Percentiles rank a stretch among this genome's conserved stretches.
Evolutionary conservation across 768 basidiomycete genomes (phyloP).

Genomic region (Chalciporus sphaerocephalus): DNA sequence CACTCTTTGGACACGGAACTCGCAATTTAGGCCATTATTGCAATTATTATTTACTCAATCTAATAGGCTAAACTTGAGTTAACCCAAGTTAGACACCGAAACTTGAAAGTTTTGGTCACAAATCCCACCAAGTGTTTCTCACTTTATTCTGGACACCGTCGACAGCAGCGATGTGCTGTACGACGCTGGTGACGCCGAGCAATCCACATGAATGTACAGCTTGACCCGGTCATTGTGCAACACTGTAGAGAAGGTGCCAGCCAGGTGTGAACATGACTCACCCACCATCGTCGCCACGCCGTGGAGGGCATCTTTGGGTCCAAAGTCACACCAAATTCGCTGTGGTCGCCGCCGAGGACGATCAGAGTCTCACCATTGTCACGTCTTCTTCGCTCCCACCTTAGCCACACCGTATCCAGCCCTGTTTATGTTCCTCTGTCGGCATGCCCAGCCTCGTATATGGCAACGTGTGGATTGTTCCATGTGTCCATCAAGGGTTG

Average conservation of each 20-base stretch:
- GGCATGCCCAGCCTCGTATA: constrained; percentile 10
- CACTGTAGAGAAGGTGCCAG: too few species aligned
- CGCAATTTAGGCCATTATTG: constrained; percentile 8
- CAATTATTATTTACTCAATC: background rate
- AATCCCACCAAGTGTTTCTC: too few species aligned
- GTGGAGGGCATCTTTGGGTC: constrained; percentile 9
- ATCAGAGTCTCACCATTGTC: constrained; percentile 5
- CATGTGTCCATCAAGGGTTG: constrained; percentile 14
- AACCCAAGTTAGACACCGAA: background rate
- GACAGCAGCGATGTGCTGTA: background rate
- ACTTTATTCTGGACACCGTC: background rate
- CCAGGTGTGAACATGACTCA: constrained; percentile 8
- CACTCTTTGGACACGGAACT: constrained; percentile 30
- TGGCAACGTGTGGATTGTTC: constrained; percentile 11
- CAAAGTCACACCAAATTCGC: constrained; percentile 14
- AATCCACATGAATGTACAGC: background rate
- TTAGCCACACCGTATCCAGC: constrained; percentile 8
- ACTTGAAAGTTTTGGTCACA: constrained; percentile 1
- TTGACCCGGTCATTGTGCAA: background rate
- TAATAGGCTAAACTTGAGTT: background rate
- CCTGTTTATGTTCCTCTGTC: constrained; percentile 6
- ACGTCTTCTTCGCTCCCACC: constrained; percentile 14
- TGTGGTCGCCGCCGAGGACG: constrained; percentile 8
- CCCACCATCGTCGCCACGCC: constrained; percentile 5
- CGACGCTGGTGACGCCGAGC: background rate